Conservation (phyloP, 2,329 filamentous ascomycete species). For the Neurospora crassa region DNA sequence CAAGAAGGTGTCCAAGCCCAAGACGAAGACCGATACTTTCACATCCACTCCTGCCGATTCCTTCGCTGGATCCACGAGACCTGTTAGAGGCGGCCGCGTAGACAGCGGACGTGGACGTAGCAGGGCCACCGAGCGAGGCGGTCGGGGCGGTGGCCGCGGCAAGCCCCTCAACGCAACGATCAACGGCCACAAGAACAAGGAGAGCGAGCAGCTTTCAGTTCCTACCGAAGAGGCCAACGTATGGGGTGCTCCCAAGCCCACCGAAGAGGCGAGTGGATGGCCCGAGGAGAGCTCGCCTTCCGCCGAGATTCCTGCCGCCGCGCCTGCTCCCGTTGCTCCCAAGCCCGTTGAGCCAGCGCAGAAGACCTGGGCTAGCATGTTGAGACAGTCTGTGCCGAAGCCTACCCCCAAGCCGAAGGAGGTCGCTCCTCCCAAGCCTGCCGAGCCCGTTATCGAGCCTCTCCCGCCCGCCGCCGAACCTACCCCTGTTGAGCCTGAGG, state of each 20-base stretch:
- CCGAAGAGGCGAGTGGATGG: constrained; percentile 35
- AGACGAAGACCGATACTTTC: constrained; percentile 53
- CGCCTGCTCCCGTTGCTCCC: constrained; percentile 23
- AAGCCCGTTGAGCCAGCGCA: constrained; percentile 24
- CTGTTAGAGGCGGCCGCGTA: constrained; percentile 51
- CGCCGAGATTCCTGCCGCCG: constrained; percentile 24
- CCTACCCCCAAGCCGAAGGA: constrained; percentile 46
- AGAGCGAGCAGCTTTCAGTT: constrained; percentile 47
- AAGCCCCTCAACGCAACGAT: constrained; percentile 49
- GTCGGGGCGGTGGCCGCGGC: constrained; percentile 51
- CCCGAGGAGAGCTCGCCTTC: constrained; percentile 28
- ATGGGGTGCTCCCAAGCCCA: constrained; percentile 41
- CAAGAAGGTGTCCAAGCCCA: constrained; percentile 67
- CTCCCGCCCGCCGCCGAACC: constrained; percentile 28
- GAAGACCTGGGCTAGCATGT: constrained; percentile 70
- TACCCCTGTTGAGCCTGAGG: constrained; percentile 14
- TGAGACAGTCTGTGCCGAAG: constrained; percentile 52
- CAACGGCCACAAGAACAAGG: constrained; percentile 53
- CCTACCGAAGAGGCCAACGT: constrained; percentile 61
- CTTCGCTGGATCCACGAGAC: constrained; percentile 33
- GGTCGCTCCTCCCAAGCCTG: constrained; percentile 34
- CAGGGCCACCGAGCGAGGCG: constrained; percentile 53
- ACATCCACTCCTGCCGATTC: constrained; percentile 42
- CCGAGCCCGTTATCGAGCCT: constrained; percentile 35
- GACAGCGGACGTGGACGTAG: constrained; percentile 55